These are phyloP conservation scores for Gypsophila paniculata DNA, from an alignment of 179 eudicot genomes.

Conservation along the genomic window DNA sequence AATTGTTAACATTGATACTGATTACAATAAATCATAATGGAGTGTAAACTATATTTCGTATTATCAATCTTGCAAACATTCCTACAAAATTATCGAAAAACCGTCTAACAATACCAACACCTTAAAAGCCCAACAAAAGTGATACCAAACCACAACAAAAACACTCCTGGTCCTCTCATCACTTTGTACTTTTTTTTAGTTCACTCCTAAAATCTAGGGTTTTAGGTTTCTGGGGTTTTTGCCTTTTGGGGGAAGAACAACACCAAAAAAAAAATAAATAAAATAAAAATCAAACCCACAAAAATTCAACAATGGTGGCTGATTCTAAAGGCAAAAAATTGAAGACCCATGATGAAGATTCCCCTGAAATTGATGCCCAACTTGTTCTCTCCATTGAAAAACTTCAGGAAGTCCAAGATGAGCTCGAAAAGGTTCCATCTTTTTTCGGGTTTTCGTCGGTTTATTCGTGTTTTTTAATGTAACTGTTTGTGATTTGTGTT, in stretches of 20 bases:
- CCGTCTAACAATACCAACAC: no score
- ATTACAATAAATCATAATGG: no score
- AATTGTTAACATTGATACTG: no score
- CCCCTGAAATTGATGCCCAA: conserved; percentile 54
- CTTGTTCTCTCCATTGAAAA: conserved; percentile 70
- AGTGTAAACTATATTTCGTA: no score
- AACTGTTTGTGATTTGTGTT: neutral
- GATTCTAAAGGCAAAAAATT: conserved; percentile 65
- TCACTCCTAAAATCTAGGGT: conserved; percentile 23
- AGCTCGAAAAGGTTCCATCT: conserved; percentile 63
- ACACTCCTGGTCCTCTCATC: no score
- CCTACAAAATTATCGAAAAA: no score
- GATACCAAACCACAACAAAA: no score
- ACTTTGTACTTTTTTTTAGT: no score
- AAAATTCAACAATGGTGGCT: conserved; percentile 46
- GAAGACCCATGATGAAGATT: conserved; percentile 53
- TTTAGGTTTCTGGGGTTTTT: conserved; percentile 24
- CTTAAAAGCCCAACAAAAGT: no score
- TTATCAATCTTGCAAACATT: no score
- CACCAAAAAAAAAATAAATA: no score
- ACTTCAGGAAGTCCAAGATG: conserved; percentile 83
- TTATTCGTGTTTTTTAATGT: neutral
- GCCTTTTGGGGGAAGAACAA: conserved; percentile 9
- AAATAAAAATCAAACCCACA: neutral
- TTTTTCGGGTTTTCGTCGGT: neutral